A percentile compares a stretch with the other conserved stretches of the same genome.
Conservation (phyloP, 176 grass and related monocot species). For the Hsuehochloa calcarea region DNA sequence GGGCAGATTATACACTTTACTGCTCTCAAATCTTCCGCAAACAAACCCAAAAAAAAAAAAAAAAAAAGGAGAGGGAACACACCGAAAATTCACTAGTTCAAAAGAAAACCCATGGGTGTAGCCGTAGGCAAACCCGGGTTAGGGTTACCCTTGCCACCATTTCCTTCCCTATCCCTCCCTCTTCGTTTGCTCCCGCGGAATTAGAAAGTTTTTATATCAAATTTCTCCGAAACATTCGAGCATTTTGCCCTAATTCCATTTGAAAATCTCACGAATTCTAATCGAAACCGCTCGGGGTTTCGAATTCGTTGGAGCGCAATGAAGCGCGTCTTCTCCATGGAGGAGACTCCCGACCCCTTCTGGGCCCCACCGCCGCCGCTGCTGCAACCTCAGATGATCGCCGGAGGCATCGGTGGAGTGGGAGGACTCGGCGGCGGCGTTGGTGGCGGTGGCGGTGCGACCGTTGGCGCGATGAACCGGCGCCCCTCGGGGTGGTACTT, state of each 20-base stretch:
- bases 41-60: neutral
- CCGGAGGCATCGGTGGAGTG: neutral
- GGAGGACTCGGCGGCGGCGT: neutral
- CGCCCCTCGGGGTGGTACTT: slow-evolving; percentile 47
- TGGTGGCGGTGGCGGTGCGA: neutral
- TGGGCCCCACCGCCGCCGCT: neutral
- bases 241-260: neutral
- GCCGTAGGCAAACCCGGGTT: neutral
- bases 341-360: slow-evolving; percentile 33
- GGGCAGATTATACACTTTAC: neutral
- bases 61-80: neutral
- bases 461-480: neutral
- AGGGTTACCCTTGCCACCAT: neutral
- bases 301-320: slow-evolving; percentile 2
- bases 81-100: neutral
- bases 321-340: slow-evolving; percentile 51
- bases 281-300: neutral
- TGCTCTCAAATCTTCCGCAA: neutral
- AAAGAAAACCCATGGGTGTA: slow-evolving; percentile 15
- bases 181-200: neutral
- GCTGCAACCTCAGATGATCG: neutral
- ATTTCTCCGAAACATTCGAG: neutral
- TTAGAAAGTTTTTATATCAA: neutral
- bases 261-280: neutral
- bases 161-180: neutral